These are phyloP conservation scores for Cordyceps cicadae DNA, from an alignment of 2,329 filamentous ascomycete genomes.

Conservation along the genomic window DNA sequence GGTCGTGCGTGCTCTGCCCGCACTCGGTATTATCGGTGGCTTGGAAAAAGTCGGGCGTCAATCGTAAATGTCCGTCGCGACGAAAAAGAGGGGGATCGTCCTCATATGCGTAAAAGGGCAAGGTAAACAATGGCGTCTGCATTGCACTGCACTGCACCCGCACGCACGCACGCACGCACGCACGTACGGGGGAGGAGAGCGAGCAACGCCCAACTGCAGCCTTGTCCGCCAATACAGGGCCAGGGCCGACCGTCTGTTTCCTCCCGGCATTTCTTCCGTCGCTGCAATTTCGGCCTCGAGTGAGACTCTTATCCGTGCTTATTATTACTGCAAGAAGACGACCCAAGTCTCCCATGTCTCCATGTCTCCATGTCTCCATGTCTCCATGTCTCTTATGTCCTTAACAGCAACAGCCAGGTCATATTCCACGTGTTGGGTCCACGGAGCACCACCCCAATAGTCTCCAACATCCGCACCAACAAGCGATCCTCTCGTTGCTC, in stretches of 20 bases:
- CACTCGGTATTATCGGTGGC: not conserved
- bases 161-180: no score
- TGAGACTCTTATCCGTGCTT: no score
- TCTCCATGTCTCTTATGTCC: no score
- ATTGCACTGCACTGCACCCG: no score
- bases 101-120: not conserved
- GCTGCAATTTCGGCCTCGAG: not conserved
- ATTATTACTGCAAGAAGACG: no score
- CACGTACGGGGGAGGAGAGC: not conserved
- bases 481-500: not conserved
- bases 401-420: not conserved
- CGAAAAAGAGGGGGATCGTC: not conserved
- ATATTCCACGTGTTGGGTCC: slow-evolving; percentile 10
- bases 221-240: not conserved
- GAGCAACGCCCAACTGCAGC: not conserved
- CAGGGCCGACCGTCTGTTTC: not conserved
- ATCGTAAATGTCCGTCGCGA: not conserved
- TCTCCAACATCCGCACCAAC: not conserved
- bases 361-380: no score
- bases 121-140: not conserved
- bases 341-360: no score
- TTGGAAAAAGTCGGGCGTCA: not conserved
- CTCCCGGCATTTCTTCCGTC: no score
- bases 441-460: slow-evolving; percentile 10
- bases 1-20: not conserved